Conservation (phyloP, 805 yeast species). For the Myxozyma monticola region DNA sequence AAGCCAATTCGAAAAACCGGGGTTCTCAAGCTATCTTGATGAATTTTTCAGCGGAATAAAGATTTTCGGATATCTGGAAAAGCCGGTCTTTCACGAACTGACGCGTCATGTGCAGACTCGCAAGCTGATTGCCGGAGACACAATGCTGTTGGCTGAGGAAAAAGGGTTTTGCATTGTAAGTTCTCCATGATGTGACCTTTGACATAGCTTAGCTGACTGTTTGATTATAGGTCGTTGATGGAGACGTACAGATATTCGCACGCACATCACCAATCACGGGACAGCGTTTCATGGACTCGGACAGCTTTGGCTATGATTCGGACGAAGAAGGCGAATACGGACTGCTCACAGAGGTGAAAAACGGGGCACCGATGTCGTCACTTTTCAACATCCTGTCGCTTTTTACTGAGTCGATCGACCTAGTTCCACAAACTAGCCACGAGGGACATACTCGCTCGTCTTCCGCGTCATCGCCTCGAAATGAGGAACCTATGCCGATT, state of each 20-base stretch:
- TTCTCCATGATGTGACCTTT: not conserved
- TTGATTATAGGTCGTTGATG: constrained; percentile 62
- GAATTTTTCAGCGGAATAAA: constrained; percentile 89
- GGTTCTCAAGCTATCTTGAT: constrained; percentile 70
- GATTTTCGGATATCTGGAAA: constrained; percentile 89
- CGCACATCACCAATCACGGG: constrained; percentile 43
- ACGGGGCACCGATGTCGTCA: constrained; percentile 72
- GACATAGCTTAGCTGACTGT: not conserved
- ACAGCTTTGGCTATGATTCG: constrained; percentile 1
- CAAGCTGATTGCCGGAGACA: constrained; percentile 73
- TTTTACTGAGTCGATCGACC: constrained; percentile 52
- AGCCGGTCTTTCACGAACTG: constrained; percentile 86
- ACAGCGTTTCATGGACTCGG: too few relatives aligned
- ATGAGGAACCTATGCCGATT: constrained; percentile 15
- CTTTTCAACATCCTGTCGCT: constrained; percentile 75
- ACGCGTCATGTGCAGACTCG: constrained; percentile 91
- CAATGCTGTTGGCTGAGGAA: constrained; percentile 67
- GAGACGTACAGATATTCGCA: constrained; percentile 76
- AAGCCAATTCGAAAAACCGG: constrained; percentile 44
- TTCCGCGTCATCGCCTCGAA: constrained; percentile 1
- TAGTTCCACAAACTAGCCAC: constrained; percentile 12
- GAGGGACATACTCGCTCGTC: not conserved
- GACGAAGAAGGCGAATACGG: constrained; percentile 21
- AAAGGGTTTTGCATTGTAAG: constrained; percentile 78
- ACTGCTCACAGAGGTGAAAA: constrained; percentile 33